Conservation (phyloP, 2,329 filamentous ascomycete species). For the Alternaria sp. region DNA sequence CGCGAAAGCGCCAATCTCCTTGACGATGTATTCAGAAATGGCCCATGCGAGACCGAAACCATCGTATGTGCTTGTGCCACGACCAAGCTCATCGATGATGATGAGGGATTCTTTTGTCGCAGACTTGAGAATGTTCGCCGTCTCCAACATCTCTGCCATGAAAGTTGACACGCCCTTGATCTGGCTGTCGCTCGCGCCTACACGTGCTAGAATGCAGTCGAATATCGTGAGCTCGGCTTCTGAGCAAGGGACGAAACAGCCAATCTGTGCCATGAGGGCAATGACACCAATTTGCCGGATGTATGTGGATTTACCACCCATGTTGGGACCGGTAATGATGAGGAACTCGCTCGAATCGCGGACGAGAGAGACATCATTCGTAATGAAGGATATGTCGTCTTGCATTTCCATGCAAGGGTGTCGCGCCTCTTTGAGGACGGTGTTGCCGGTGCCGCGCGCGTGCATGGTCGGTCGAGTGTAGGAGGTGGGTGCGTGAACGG, state of each 20-base stretch:
- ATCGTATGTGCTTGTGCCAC: constrained; percentile 96
- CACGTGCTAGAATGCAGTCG: constrained; percentile 93
- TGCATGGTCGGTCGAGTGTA: constrained; percentile 94
- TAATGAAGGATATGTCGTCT: constrained; percentile 98
- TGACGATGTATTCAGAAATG: constrained; percentile 96
- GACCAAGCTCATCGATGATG: constrained; percentile 96
- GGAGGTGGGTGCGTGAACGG: constrained; percentile 87
- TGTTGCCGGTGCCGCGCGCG: constrained; percentile 83
- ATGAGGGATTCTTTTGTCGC: constrained; percentile 95
- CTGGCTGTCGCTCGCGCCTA: constrained; percentile 94
- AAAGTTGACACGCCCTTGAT: constrained; percentile 98
- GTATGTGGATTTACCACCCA: constrained; percentile 98
- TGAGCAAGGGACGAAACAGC: constrained; percentile 91
- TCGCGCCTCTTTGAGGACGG: constrained; percentile 87
- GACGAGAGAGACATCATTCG: constrained; percentile 86
- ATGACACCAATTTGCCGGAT: constrained; percentile 98
- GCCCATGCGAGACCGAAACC: constrained; percentile 99
- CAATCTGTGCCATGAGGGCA: constrained; percentile 94
- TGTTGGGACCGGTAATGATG: constrained; percentile 97
- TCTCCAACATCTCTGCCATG: constrained; percentile 99
- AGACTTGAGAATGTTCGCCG: constrained; percentile 96
- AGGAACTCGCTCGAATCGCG: constrained; percentile 85
- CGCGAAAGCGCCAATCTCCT: constrained; percentile 90
- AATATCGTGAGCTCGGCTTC: constrained; percentile 94
- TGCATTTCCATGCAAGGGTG: constrained; percentile 99